Evolutionary conservation across 129 eudicot species (phyloP), one percentile per base, ranked within the genome.

Genomic region (Tagetes patula): DNA sequence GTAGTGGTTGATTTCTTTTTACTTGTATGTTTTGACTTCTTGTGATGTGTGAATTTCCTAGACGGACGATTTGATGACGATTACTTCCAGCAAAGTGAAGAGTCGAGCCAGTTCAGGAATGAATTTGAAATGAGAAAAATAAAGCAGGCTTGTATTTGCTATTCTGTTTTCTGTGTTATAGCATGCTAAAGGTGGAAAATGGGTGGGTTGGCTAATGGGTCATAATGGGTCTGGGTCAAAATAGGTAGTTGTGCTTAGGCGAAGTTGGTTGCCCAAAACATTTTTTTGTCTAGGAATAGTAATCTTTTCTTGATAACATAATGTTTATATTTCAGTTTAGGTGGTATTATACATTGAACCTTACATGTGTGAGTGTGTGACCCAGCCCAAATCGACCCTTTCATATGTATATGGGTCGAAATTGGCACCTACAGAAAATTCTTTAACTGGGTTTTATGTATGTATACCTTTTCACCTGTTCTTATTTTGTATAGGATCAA

Each of bases 101-200:
- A 89, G 83, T 87, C 98, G 6, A 84, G 89, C 74, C 84, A 90
- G 30, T 93, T 89, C 77, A 93, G 89, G 83, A 81, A 81, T 49
- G 98, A 87, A 76, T 87, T 84, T 82, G 96, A 93, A 81, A 93
- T 89, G 96, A 84, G 96, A 53, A 89, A 87, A 89, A 76, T 93
- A 72, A 86, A 71, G 69, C 98, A 93, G 96, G 98, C 81, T 77
- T 81, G 87, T 62, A 53, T 55, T 60, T 34, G 8, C 47, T 12
- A 68, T 72, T 56, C 6, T 64, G 33, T 39, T 32, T 46, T 39
- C 27, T 71, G 40, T 50, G 43, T 46, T 62, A 62, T 33, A 0
- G 32, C 5, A 41, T 42, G 56, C 54, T 54, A 39, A 2, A n/a
- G 9, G 74, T 52, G 11, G 60, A 1, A 49, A 52, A 39, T 11